A percentile compares a stretch with the other conserved stretches of the same genome.
These are phyloP conservation scores for Ailanthus altissimus DNA, from an alignment of 345 rosid species.

Conservation along the genomic window DNA sequence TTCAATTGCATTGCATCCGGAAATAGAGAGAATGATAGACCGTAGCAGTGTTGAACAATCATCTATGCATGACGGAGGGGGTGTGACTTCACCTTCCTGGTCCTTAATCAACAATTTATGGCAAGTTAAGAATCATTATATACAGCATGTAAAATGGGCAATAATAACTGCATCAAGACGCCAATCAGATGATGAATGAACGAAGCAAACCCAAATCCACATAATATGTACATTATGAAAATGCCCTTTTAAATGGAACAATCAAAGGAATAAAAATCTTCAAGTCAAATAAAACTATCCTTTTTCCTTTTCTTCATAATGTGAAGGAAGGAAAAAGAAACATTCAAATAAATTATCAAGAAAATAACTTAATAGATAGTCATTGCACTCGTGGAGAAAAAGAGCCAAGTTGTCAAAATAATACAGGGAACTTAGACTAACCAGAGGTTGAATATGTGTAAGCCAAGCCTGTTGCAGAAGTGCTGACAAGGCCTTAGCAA, in stretches of 20 bases:
- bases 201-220: conserved; percentile 11
- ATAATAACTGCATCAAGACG: background rate
- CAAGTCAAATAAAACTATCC: conserved; percentile 1
- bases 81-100: conserved; percentile 47
- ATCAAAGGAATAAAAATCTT: background rate
- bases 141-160: background rate
- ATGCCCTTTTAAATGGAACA: background rate
- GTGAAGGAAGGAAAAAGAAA: background rate
- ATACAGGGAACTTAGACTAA: conserved; percentile 33
- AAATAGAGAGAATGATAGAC: conserved; percentile 58
- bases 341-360: background rate
- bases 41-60: conserved; percentile 62
- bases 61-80: conserved; percentile 58
- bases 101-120: conserved; percentile 26
- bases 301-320: background rate
- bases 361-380: conserved; percentile 1
- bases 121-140: no score
- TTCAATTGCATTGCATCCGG: conserved; percentile 37
- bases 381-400: background rate
- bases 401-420: conserved; percentile 3
- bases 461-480: conserved; percentile 84
- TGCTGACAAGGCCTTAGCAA: conserved; percentile 62
- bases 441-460: conserved; percentile 37
- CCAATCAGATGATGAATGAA: conserved; percentile 9
- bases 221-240: background rate